Evolutionary conservation across 2,329 filamentous ascomycete species (phyloP).

Genomic region (Zasmidium citrigriseum): DNA sequence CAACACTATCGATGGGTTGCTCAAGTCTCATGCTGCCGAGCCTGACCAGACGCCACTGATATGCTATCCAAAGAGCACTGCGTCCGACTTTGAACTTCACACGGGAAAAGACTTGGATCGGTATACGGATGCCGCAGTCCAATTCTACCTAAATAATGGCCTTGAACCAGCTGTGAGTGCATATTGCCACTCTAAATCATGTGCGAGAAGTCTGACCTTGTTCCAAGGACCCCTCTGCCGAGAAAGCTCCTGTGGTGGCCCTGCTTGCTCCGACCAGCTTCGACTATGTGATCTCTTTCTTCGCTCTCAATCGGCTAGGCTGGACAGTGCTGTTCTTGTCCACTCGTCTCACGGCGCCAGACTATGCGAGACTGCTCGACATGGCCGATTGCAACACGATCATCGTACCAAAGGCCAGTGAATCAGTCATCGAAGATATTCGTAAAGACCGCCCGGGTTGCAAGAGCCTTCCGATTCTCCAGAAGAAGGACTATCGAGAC

Average conservation of each 20-base stretch:
- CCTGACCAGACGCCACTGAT: conserved; percentile 30
- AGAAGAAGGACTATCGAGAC: conserved; percentile 26
- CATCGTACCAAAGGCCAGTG: conserved; percentile 27
- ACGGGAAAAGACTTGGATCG: conserved; percentile 30
- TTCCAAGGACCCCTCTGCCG: conserved; percentile 22
- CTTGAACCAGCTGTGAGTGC: conserved; percentile 30
- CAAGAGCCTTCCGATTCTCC: conserved; percentile 32
- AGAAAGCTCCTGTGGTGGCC: conserved; percentile 44
- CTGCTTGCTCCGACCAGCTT: conserved; percentile 57
- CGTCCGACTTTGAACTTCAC: conserved; percentile 34
- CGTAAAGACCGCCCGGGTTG: conserved; percentile 30
- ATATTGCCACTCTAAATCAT: neutral
- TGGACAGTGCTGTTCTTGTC: conserved; percentile 58
- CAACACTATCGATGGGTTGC: conserved; percentile 35
- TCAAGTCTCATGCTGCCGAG: conserved; percentile 34
- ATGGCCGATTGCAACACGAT: conserved; percentile 40
- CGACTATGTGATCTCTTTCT: conserved; percentile 56
- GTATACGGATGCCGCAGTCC: conserved; percentile 30
- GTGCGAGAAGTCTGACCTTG: neutral
- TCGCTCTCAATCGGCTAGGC: conserved; percentile 58
- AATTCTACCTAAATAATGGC: conserved; percentile 28
- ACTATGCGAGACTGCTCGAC: conserved; percentile 51
- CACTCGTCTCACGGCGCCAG: conserved; percentile 53
- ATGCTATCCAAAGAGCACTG: conserved; percentile 30
- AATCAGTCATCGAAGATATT: conserved; percentile 35